Conservation (phyloP, 495 filamentous ascomycete species). For the Tuber microsphaerosporum region DNA sequence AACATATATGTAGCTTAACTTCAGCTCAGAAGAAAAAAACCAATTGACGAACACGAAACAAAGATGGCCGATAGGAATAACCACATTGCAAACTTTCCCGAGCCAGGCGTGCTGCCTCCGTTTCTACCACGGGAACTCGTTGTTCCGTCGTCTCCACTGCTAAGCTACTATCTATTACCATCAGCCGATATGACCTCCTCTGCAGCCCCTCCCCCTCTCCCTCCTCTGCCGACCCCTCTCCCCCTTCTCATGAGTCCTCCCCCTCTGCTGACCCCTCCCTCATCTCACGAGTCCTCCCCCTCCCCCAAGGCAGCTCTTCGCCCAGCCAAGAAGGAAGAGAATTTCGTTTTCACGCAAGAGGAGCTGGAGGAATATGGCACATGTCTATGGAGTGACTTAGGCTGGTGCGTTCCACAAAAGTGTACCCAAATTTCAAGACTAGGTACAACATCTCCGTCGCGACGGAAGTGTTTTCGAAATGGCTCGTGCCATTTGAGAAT, state of each 20-base stretch:
- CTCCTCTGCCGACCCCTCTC: too few species aligned
- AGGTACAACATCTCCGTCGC: slow-evolving; percentile 66
- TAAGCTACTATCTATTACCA: background rate
- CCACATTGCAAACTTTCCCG: background rate
- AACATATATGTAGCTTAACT: too few species aligned
- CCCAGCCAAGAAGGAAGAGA: too few species aligned
- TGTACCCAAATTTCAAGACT: slow-evolving; percentile 86
- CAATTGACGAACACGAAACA: background rate
- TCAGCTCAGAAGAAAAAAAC: background rate
- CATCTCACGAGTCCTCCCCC: too few species aligned
- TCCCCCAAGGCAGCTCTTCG: too few species aligned
- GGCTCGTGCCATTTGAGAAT: slow-evolving; percentile 70
- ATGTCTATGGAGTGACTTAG: slow-evolving; percentile 44
- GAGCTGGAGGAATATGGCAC: too few species aligned
- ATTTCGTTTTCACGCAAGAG: too few species aligned
- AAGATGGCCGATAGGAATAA: background rate
- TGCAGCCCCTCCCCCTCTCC: too few species aligned
- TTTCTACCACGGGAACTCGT: background rate
- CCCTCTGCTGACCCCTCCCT: too few species aligned
- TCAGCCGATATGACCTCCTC: too few species aligned
- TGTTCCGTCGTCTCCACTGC: background rate
- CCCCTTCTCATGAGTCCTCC: too few species aligned
- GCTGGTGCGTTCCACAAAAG: slow-evolving; percentile 76
- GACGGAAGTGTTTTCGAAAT: slow-evolving; percentile 70
- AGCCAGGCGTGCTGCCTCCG: background rate